Conservation (phyloP, 2,329 filamentous ascomycete genomes). For the Neodidymelliopsis sp. region DNA sequence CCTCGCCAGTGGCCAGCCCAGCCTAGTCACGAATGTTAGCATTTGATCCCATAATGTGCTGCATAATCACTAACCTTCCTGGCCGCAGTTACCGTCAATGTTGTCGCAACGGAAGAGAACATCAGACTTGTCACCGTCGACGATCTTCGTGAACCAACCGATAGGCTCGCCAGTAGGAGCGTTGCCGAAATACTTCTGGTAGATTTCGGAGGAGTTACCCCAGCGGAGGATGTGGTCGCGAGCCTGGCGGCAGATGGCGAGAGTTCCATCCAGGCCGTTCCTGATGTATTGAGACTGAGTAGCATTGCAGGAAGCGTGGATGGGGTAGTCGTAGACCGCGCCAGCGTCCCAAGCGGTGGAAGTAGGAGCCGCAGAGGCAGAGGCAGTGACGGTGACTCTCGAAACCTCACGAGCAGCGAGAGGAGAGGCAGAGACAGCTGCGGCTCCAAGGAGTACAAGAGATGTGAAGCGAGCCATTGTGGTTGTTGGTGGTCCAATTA, state of each 20-base stretch:
- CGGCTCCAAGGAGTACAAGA: slow-evolving; percentile 37
- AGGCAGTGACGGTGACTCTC: slow-evolving; percentile 35
- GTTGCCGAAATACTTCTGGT: slow-evolving; percentile 72
- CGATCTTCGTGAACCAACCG: slow-evolving; percentile 69
- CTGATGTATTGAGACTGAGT: slow-evolving; percentile 66
- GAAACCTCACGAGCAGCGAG: slow-evolving; percentile 28
- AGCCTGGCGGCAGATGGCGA: slow-evolving; percentile 66
- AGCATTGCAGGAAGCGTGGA: slow-evolving; percentile 71
- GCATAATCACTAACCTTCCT: slow-evolving; percentile 42
- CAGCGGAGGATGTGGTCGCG: slow-evolving; percentile 67
- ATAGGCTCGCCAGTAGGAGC: slow-evolving; percentile 64
- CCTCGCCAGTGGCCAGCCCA: slow-evolving; percentile 76
- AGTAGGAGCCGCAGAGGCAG: slow-evolving; percentile 22
- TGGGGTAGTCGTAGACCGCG: slow-evolving; percentile 54
- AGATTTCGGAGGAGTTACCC: slow-evolving; percentile 66
- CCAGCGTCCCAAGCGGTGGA: slow-evolving; percentile 47
- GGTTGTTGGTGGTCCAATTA: slow-evolving; percentile 3
- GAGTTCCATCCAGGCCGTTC: slow-evolving; percentile 65
- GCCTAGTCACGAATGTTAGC: slow-evolving; percentile 48
- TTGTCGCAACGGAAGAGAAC: slow-evolving; percentile 74
- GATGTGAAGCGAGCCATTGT: slow-evolving; percentile 36
- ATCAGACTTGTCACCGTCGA: slow-evolving; percentile 63
- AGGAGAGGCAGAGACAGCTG: slow-evolving; percentile 38
- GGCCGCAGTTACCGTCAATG: slow-evolving; percentile 67
- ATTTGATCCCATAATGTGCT: no score